Evolutionary conservation across 805 yeast species (phyloP), one percentile per base, ranked within the genome.

Genomic region (Cyberlindnera galapagoensis): DNA sequence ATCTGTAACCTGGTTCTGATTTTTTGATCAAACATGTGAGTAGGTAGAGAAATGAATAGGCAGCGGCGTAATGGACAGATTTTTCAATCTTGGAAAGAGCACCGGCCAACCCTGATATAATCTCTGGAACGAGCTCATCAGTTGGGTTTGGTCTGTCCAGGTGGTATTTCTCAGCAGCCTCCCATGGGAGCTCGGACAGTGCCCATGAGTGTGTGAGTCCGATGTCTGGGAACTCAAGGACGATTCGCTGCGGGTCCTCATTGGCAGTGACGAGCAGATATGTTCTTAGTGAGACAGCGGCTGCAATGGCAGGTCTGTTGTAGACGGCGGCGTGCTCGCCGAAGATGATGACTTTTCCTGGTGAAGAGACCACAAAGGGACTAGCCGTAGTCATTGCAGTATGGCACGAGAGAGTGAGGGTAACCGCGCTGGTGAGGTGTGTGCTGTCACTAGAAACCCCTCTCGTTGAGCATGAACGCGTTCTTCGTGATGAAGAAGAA

Each of bases 271-370:
- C 92, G 14, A 82, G 59, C 7, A 88, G 58, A 47, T 85, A 90
- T 0, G 97, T 83, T 48, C 96, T 71, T 36, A 92, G 63, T 6
- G 92, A 80, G 8, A 90, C 71, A 4, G 96, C 92, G 0, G 97
- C 97, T 2, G 98, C 97, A 32, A 92, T 83, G 9, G 97, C 97
- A 2, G 96, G 96, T 51, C 76, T 83, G 28, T 83, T 79, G 54
- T 83, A 84, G 0, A 92, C 98, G 2, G 94, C 97, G 7, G 97
- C 83, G 52, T 92, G 98, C 53, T 92, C 98, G 15, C 98, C 98
- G 56, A 88, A 92, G 21, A 92, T 67, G 46, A 92, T 92, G 27
- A 87, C 95, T 52, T 92, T 92, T 4, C 98, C 98, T 0, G 98
- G 98, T 1, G 98, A 92, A 33, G 95, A 83, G 2, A 86, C 84